Conservation (phyloP, 2,329 filamentous ascomycete species). For the Amylocarpus encephaloides region DNA sequence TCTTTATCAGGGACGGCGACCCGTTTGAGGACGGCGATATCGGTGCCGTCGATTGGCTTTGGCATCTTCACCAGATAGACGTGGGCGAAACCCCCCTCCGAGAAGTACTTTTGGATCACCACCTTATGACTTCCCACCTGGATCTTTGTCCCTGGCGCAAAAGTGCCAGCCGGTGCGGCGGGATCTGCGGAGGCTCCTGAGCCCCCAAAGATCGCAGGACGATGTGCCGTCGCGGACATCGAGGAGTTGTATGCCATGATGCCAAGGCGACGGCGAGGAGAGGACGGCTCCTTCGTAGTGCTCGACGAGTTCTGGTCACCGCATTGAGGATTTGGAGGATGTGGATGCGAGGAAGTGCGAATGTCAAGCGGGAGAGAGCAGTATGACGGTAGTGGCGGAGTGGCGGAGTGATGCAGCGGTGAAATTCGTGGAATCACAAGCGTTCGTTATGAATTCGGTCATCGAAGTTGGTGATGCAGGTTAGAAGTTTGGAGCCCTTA, state of each 20-base stretch:
- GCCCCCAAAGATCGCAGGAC: slow-evolving; percentile 40
- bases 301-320: slow-evolving; percentile 21
- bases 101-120: slow-evolving; percentile 93
- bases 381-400: no score
- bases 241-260: slow-evolving; percentile 38
- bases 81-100: slow-evolving; percentile 95
- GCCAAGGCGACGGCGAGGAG: slow-evolving; percentile 16
- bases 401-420: no score
- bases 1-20: slow-evolving; percentile 97
- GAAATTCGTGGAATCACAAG: background rate
- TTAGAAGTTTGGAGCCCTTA: no score
- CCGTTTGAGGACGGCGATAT: slow-evolving; percentile 49
- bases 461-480: no score
- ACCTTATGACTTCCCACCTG: slow-evolving; percentile 90
- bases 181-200: slow-evolving; percentile 36
- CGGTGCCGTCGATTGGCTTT: slow-evolving; percentile 39
- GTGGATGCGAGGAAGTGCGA: no score
- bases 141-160: slow-evolving; percentile 90
- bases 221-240: slow-evolving; percentile 34
- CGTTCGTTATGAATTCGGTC: no score
- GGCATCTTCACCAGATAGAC: slow-evolving; percentile 93
- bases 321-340: slow-evolving; percentile 23
- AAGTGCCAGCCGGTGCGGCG: slow-evolving; percentile 70
- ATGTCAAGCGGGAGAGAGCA: background rate
- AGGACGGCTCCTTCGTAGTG: slow-evolving; percentile 14